Conservation (phyloP, 805 yeast species). For the Naumovozyma castellii region DNA sequence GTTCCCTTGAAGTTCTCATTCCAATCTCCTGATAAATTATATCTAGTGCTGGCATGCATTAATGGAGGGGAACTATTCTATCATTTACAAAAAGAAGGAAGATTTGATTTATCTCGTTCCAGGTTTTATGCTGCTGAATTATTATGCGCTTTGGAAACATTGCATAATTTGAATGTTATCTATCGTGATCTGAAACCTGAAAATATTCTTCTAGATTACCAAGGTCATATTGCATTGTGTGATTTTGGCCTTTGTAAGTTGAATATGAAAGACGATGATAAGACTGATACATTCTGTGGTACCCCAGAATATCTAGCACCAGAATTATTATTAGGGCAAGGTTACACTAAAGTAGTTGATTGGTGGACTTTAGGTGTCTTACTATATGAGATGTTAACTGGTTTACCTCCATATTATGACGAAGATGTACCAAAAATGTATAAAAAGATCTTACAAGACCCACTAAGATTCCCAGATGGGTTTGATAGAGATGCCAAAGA, state of each 20-base stretch:
- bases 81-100: constrained; percentile 85
- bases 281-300: constrained; percentile 90
- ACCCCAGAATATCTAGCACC: constrained; percentile 98
- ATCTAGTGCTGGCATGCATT: constrained; percentile 81
- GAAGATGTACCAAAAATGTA: constrained; percentile 91
- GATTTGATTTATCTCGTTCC: constrained; percentile 79
- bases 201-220: constrained; percentile 85
- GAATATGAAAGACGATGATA: constrained; percentile 84
- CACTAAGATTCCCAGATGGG: constrained; percentile 78
- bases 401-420: constrained; percentile 94
- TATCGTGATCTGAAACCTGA: constrained; percentile 96
- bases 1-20: constrained; percentile 93
- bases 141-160: constrained; percentile 82
- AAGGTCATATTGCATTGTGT: constrained; percentile 95
- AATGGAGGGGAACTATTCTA: constrained; percentile 96
- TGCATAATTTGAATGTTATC: constrained; percentile 85
- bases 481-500: constrained; percentile 83
- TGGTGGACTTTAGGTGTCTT: constrained; percentile 98
- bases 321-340: constrained; percentile 81
- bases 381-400: constrained; percentile 91
- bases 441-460: constrained; percentile 82
- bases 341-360: constrained; percentile 91
- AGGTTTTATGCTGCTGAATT: constrained; percentile 92
- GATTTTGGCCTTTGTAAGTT: constrained; percentile 95
- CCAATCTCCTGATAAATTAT: constrained; percentile 93